These are phyloP conservation scores for Penicillium antarcticum DNA, from an alignment of 495 filamentous ascomycete genomes.

Conservation along the genomic window DNA sequence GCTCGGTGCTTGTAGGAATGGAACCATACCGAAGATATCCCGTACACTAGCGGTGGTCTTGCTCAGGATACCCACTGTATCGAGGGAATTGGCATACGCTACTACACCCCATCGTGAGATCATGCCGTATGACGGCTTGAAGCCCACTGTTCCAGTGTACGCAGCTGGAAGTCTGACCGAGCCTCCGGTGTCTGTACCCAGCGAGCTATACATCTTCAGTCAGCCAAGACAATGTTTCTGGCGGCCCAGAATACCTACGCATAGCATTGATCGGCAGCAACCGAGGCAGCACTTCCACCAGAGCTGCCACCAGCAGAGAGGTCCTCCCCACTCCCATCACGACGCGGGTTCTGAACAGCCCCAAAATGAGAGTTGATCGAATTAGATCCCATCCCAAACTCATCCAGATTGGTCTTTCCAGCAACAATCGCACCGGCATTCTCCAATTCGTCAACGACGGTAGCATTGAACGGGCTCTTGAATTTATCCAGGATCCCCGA, in stretches of 20 bases:
- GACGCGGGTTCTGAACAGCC: constrained; percentile 49
- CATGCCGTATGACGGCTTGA: constrained; percentile 88
- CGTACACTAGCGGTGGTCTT: constrained; percentile 44
- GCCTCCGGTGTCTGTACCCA: constrained; percentile 95
- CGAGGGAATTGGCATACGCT: constrained; percentile 91
- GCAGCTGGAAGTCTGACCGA: constrained; percentile 90
- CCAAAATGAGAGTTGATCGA: constrained; percentile 73
- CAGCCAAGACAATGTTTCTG: not conserved
- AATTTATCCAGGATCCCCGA: constrained; percentile 71
- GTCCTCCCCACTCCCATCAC: constrained; percentile 20
- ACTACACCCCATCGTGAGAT: constrained; percentile 87
- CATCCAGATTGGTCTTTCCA: constrained; percentile 91
- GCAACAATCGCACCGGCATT: constrained; percentile 61
- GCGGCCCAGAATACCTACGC: constrained; percentile 38
- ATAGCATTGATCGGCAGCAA: constrained; percentile 66
- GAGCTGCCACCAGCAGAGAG: constrained; percentile 87
- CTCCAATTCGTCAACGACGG: constrained; percentile 67
- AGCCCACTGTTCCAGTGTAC: constrained; percentile 83
- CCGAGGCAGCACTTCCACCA: constrained; percentile 87
- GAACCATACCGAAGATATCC: constrained; percentile 51
- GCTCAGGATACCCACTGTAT: constrained; percentile 85
- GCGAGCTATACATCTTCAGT: constrained; percentile 46
- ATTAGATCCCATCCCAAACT: constrained; percentile 98
- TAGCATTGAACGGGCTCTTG: constrained; percentile 77
- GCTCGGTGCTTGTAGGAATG: not conserved